Percentiles rank a stretch among this genome's conserved stretches.
Evolutionary conservation across 768 basidiomycete species (phyloP).

Genomic region (Termitomyces heimii): DNA sequence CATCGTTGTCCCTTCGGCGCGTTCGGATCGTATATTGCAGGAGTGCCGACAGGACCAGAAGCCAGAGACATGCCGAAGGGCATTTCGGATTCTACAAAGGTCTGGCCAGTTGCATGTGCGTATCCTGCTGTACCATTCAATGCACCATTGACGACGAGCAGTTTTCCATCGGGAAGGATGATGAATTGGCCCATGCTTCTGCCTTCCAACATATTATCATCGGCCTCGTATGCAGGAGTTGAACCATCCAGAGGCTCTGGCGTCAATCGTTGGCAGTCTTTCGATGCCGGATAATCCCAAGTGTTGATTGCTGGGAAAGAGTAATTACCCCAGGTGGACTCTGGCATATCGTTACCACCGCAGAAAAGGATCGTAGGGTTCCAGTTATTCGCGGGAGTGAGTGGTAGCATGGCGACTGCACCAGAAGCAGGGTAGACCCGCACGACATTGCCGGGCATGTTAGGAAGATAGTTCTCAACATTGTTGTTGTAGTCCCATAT

Average conservation of each 20-base stretch:
- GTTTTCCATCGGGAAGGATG: conserved; percentile 67
- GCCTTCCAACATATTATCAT: conserved; percentile 68
- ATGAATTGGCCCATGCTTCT: conserved; percentile 94
- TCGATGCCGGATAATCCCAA: conserved; percentile 62
- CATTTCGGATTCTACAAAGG: conserved; percentile 43
- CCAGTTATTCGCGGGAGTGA: conserved; percentile 87
- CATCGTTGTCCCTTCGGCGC: conserved; percentile 67
- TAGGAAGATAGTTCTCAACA: conserved; percentile 55
- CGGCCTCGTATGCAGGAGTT: conserved; percentile 52
- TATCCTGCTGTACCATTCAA: conserved; percentile 88
- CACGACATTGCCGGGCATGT: conserved; percentile 67
- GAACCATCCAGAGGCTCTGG: conserved; percentile 78
- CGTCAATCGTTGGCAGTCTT: conserved; percentile 76
- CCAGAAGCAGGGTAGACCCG: conserved; percentile 91
- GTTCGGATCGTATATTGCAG: conserved; percentile 81
- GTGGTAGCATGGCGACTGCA: conserved; percentile 83
- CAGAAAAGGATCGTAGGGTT: conserved; percentile 85
- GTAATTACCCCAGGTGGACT: conserved; percentile 72
- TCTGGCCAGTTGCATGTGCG: conserved; percentile 49
- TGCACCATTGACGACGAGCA: conserved; percentile 83
- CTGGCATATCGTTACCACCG: conserved; percentile 79
- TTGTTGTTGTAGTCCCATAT: conserved; percentile 52
- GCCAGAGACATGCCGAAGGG: conserved; percentile 71
- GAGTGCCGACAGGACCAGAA: conserved; percentile 69
- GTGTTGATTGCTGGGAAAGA: conserved; percentile 67